Conservation (phyloP, 2,329 filamentous ascomycete genomes). For the Clarireedia hainanense region DNA sequence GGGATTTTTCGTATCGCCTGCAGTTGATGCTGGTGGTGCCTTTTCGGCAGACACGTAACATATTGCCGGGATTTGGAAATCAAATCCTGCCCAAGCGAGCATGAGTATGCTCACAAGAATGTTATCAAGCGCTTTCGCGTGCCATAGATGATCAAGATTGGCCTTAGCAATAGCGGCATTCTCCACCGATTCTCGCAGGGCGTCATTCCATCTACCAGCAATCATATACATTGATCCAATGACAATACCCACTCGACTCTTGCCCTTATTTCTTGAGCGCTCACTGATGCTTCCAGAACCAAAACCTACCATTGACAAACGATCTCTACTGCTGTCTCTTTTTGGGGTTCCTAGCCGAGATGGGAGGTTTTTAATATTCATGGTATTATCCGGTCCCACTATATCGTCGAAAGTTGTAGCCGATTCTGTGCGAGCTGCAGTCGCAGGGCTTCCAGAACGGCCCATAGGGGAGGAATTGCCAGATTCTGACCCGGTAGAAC, state of each 20-base stretch:
- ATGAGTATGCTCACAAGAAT: slow-evolving; percentile 77
- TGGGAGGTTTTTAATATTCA: slow-evolving; percentile 13
- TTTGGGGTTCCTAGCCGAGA: slow-evolving; percentile 16
- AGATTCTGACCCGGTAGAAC: slow-evolving; percentile 27
- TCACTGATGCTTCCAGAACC: slow-evolving; percentile 65
- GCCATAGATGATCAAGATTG: slow-evolving; percentile 91
- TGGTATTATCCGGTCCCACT: slow-evolving; percentile 13
- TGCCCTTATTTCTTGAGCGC: slow-evolving; percentile 70
- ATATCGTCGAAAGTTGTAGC: slow-evolving; percentile 24
- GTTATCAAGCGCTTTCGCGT: slow-evolving; percentile 88
- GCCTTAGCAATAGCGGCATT: slow-evolving; percentile 69
- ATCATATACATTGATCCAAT: slow-evolving; percentile 82
- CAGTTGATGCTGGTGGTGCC: slow-evolving; percentile 14
- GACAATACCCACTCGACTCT: slow-evolving; percentile 69
- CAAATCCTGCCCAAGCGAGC: slow-evolving; percentile 73
- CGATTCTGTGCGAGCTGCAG: slow-evolving; percentile 12
- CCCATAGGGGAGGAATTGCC: slow-evolving; percentile 22
- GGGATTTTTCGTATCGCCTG: slow-evolving; percentile 27
- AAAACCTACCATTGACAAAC: slow-evolving; percentile 63
- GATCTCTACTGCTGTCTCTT: slow-evolving; percentile 33
- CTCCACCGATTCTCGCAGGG: slow-evolving; percentile 74
- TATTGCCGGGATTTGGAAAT: slow-evolving; percentile 66
- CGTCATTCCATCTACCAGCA: slow-evolving; percentile 84
- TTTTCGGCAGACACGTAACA: slow-evolving; percentile 34
- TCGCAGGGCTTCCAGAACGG: slow-evolving; percentile 33